Percentiles rank a stretch among this genome's conserved stretches.
Conservation (phyloP, 805 yeast genomes). For the Helenozyma baotianmanensis region DNA sequence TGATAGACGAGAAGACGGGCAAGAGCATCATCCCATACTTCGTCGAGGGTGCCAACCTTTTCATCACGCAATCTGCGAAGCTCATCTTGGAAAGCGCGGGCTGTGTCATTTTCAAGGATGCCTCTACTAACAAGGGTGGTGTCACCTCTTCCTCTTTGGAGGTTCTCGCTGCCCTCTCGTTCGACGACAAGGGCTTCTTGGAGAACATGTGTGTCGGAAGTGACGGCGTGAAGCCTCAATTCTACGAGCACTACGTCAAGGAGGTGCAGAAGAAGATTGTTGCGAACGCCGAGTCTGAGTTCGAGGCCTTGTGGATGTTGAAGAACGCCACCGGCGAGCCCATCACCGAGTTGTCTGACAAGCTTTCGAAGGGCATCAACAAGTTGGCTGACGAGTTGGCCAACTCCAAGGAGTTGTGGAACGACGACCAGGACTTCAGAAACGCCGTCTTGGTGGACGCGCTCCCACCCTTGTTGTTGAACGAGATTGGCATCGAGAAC, state of each 20-base stretch:
- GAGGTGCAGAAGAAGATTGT: slow-evolving; percentile 77
- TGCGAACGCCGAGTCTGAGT: slow-evolving; percentile 77
- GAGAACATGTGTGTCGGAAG: slow-evolving; percentile 71
- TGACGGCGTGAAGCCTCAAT: slow-evolving; percentile 53
- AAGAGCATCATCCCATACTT: slow-evolving; percentile 76
- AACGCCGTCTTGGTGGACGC: slow-evolving; percentile 71
- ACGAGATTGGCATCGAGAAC: slow-evolving; percentile 60
- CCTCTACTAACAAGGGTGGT: slow-evolving; percentile 97
- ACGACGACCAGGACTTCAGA: slow-evolving; percentile 70
- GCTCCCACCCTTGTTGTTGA: slow-evolving; percentile 69
- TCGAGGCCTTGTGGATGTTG: slow-evolving; percentile 80
- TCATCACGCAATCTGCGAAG: slow-evolving; percentile 92
- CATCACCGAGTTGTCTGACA: slow-evolving; percentile 70
- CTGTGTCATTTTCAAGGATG: slow-evolving; percentile 84
- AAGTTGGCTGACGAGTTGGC: slow-evolving; percentile 82
- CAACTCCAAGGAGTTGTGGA: slow-evolving; percentile 77
- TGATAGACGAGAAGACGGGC: slow-evolving; percentile 73
- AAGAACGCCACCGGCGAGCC: slow-evolving; percentile 61
- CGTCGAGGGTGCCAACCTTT: slow-evolving; percentile 96
- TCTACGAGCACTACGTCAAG: slow-evolving; percentile 78
- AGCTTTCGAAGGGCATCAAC: slow-evolving; percentile 77
- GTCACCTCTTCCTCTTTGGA: slow-evolving; percentile 95
- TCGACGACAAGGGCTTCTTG: slow-evolving; percentile 80
- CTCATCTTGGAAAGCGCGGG: slow-evolving; percentile 83
- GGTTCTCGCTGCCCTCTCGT: slow-evolving; percentile 89